A percentile compares a stretch with the other conserved stretches of the same genome.
phyloP scores from a whole-genome alignment of 192 early-diverging fungal species.

The Backusella australiensis region DNA sequence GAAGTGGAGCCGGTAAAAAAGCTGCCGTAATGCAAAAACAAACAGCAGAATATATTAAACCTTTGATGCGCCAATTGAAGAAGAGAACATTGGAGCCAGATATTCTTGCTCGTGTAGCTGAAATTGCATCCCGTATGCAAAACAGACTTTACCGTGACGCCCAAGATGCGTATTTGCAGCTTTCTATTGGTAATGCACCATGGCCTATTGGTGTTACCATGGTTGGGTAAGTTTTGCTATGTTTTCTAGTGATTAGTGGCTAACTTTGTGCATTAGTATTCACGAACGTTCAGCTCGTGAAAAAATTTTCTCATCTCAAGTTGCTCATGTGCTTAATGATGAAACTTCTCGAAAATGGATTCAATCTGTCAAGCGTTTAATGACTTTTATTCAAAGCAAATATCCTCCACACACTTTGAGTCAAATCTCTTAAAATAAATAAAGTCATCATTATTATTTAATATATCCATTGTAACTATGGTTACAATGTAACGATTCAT shows the following conservation, averaged over 20 bases:
- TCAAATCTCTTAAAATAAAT: conserved; percentile 27
- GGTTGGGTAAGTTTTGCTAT: conserved; percentile 68
- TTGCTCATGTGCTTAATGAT: conserved; percentile 97
- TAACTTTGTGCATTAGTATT: conserved; percentile 60
- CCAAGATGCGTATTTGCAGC: conserved; percentile 88
- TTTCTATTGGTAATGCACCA: conserved; percentile 96
- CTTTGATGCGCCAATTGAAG: conserved; percentile 88
- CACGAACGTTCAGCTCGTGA: conserved; percentile 96
- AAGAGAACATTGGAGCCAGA: conserved; percentile 74
- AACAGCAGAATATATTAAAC: conserved; percentile 84
- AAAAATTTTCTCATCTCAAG: conserved; percentile 92
- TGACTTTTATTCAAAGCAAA: conserved; percentile 92
- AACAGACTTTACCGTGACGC: conserved; percentile 89
- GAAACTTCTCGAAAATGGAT: conserved; percentile 99
- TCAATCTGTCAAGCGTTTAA: conserved; percentile 93
- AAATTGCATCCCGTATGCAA: conserved; percentile 86
- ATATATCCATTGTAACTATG: neutral
- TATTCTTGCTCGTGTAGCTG: conserved; percentile 84
- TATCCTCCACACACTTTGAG: conserved; percentile 74
- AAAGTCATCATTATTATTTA: neutral
- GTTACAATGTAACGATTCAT: too few species aligned
- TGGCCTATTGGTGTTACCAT: conserved; percentile 98
- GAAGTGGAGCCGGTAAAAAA: conserved; percentile 77
- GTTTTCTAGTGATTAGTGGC: neutral
- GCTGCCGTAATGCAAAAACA: conserved; percentile 81